phyloP scores from a whole-genome alignment of 495 filamentous ascomycete genomes.

The Penicillium turbatum region DNA sequence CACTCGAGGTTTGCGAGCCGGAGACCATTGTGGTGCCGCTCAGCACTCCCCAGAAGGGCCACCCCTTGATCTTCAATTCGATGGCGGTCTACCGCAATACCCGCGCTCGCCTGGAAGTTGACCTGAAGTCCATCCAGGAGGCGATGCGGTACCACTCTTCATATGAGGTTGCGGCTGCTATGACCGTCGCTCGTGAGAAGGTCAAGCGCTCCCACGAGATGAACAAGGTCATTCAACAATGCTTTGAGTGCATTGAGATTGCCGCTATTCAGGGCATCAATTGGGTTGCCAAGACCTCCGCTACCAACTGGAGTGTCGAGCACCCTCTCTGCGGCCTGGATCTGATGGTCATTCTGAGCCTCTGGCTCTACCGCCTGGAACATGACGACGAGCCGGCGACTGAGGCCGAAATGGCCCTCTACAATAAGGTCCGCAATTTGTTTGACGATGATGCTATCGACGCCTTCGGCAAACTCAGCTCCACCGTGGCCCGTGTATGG shows the following conservation, averaged over 20 bases:
- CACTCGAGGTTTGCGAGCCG: conserved; percentile 87
- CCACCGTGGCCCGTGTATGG: conserved; percentile 91
- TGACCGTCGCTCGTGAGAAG: conserved; percentile 87
- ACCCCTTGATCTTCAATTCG: conserved; percentile 97
- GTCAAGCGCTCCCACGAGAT: conserved; percentile 95
- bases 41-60: conserved; percentile 94
- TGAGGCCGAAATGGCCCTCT: conserved; percentile 88
- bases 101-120: conserved; percentile 86
- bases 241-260: conserved; percentile 97
- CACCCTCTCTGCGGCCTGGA: conserved; percentile 96
- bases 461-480: conserved; percentile 78
- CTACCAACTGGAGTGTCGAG: conserved; percentile 98
- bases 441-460: conserved; percentile 89
- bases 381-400: conserved; percentile 93
- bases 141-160: conserved; percentile 94
- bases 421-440: conserved; percentile 87
- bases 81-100: conserved; percentile 97
- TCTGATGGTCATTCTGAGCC: conserved; percentile 95
- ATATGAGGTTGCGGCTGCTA: conserved; percentile 92
- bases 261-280: conserved; percentile 91
- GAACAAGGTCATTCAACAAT: conserved; percentile 97
- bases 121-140: conserved; percentile 92
- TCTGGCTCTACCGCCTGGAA: conserved; percentile 98
- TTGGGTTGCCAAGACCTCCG: conserved; percentile 94
- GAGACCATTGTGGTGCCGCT: conserved; percentile 87